Percentiles rank a stretch among this genome's conserved stretches.
These are phyloP conservation scores for Pichia ethanolica DNA, from an alignment of 805 yeast genomes.

Conservation along the genomic window DNA sequence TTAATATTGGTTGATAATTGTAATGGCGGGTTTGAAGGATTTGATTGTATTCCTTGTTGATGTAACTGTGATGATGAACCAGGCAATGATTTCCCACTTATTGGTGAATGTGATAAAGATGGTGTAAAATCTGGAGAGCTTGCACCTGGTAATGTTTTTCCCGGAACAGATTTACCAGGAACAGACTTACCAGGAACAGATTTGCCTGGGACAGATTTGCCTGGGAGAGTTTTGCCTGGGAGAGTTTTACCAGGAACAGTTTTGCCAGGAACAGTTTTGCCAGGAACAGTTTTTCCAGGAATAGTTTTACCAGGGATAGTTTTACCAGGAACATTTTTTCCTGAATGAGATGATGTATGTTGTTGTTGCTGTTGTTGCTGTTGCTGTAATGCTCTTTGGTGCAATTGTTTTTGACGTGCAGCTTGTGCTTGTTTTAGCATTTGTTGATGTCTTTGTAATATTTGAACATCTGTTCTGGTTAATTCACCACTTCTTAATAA, in stretches of 20 bases:
- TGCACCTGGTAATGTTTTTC: conserved; percentile 1
- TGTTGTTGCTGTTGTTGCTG: conserved; percentile 5
- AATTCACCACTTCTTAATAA: conserved; percentile 26
- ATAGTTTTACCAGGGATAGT: not conserved
- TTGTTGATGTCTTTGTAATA: conserved; percentile 28
- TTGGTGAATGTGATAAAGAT: not conserved
- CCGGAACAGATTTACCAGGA: conserved; percentile 3
- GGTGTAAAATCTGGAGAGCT: not conserved
- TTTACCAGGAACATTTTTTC: too few species aligned
- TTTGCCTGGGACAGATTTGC: conserved; percentile 6
- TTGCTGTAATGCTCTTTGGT: conserved; percentile 10
- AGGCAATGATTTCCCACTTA: not conserved
- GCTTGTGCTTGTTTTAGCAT: conserved; percentile 24
- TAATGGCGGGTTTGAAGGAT: not conserved
- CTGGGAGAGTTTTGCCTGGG: conserved; percentile 4
- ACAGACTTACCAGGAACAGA: conserved; percentile 5
- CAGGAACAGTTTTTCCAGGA: conserved; percentile 1
- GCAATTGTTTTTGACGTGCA: conserved; percentile 14
- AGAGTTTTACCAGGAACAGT: conserved; percentile 1
- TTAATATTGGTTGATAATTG: not conserved
- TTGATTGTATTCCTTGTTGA: not conserved
- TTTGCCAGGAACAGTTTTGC: not conserved
- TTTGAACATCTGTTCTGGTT: conserved; percentile 24
- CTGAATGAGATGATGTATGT: not conserved
- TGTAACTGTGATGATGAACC: not conserved